Evolutionary conservation across 2,329 filamentous ascomycete genomes (phyloP).

Genomic region (Trichoderma aggressivum): DNA sequence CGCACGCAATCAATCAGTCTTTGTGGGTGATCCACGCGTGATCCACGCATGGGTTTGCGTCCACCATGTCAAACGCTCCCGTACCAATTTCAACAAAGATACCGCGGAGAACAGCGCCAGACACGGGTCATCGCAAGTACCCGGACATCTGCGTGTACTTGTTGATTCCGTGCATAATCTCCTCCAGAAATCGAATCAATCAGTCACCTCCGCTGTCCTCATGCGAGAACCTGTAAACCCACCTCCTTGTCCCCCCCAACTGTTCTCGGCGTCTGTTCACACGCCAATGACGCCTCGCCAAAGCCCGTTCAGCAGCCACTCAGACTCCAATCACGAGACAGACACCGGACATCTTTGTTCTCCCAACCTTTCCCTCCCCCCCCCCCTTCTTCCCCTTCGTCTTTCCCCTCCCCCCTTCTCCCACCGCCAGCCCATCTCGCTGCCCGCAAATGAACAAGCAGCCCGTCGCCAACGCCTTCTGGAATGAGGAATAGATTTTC

Average conservation of each 20-base stretch:
- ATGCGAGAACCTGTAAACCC: not conserved
- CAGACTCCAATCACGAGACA: not conserved
- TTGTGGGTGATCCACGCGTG: not conserved
- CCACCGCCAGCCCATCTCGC: slow-evolving; percentile 3
- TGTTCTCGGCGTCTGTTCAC: not conserved
- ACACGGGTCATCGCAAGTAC: not conserved
- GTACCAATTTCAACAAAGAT: not conserved
- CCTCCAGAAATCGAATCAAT: not conserved
- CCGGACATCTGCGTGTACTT: not conserved
- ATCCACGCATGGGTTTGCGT: slow-evolving; percentile 4
- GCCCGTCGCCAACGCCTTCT: slow-evolving; percentile 5
- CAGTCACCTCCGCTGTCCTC: not conserved
- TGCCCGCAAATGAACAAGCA: not conserved
- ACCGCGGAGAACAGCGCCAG: not conserved
- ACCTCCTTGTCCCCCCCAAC: not conserved
- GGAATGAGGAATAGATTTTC: slow-evolving; percentile 2
- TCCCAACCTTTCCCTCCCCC: not conserved
- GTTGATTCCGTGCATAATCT: not conserved
- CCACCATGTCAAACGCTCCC: not conserved
- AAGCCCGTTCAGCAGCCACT: not conserved
- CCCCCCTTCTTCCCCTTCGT: not conserved
- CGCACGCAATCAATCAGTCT: not conserved
- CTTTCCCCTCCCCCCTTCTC: not conserved
- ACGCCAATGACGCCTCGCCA: not conserved
- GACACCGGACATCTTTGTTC: not conserved